Evolutionary conservation across 805 yeast genomes (phyloP).

Genomic region (Millerozyma miso): DNA sequence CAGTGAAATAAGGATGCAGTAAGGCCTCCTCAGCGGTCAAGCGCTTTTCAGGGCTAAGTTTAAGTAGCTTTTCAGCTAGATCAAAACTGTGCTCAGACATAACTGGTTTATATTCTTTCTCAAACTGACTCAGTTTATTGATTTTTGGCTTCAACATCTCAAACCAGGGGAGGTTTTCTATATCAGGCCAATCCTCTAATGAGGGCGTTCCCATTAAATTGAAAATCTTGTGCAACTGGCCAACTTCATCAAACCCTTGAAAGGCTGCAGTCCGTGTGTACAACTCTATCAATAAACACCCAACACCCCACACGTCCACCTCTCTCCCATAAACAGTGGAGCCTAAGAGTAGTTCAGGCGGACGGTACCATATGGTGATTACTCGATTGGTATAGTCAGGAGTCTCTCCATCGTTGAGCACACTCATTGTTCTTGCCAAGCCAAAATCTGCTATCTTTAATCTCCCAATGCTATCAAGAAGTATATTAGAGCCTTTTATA

Average conservation of each 20-base stretch:
- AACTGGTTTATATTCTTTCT: slow-evolving; percentile 28
- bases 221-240: slow-evolving; percentile 74
- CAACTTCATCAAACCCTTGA: slow-evolving; percentile 85
- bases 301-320: slow-evolving; percentile 96
- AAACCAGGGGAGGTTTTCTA: slow-evolving; percentile 87
- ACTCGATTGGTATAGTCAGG: slow-evolving; percentile 93
- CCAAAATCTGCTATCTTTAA: slow-evolving; percentile 81
- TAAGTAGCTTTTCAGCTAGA: slow-evolving; percentile 59
- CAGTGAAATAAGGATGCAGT: slow-evolving; percentile 59
- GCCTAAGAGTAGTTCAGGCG: slow-evolving; percentile 89
- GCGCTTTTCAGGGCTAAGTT: slow-evolving; percentile 66
- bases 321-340: slow-evolving; percentile 86
- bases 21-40: slow-evolving; percentile 69
- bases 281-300: slow-evolving; percentile 82
- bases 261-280: slow-evolving; percentile 73
- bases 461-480: slow-evolving; percentile 58
- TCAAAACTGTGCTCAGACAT: slow-evolving; percentile 55
- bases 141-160: slow-evolving; percentile 68
- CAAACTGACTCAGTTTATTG: slow-evolving; percentile 27
- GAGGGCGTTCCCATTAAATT: slow-evolving; percentile 86
- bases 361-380: slow-evolving; percentile 95
- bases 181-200: slow-evolving; percentile 67
- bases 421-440: slow-evolving; percentile 70
- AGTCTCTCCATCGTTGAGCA: slow-evolving; percentile 43
- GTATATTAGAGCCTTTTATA: slow-evolving; percentile 75